Evolutionary conservation across 202 grass and related monocot species (phyloP).

Genomic region (Saccharum hybrid): DNA sequence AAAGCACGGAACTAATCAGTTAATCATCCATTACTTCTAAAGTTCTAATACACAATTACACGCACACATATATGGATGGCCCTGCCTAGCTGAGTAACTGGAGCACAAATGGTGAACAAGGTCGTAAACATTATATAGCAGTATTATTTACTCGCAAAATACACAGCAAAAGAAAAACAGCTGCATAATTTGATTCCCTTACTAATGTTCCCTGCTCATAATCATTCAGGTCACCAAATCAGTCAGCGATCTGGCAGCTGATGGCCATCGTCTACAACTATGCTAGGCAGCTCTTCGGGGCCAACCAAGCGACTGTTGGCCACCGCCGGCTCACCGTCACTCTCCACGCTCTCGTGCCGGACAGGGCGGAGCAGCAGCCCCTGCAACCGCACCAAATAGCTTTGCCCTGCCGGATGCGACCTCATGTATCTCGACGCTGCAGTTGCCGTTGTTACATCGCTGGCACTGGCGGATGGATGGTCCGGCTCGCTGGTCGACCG

Average conservation of each 20-base stretch:
- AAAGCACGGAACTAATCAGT: background rate
- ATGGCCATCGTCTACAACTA: constrained; percentile 51
- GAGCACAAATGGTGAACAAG: background rate
- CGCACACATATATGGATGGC: background rate
- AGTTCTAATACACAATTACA: constrained; percentile 24
- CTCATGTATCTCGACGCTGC: constrained; percentile 49
- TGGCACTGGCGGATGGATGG: constrained; percentile 48
- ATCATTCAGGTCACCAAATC: background rate
- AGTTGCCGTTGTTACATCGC: constrained; percentile 52
- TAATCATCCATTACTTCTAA: background rate
- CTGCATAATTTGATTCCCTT: constrained; percentile 37
- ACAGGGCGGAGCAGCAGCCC: constrained; percentile 67
- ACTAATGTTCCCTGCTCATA: background rate
- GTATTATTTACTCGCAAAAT: constrained; percentile 21
- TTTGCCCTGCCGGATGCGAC: constrained; percentile 61
- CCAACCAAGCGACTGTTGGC: constrained; percentile 28
- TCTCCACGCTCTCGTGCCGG: constrained; percentile 49
- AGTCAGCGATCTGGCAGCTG: constrained; percentile 55
- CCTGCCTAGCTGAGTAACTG: background rate
- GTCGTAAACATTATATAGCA: background rate
- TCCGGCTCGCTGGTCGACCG: constrained; percentile 53
- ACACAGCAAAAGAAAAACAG: constrained; percentile 25
- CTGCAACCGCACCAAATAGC: constrained; percentile 80
- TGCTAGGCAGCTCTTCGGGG: constrained; percentile 44
- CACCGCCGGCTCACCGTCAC: constrained; percentile 16